Evolutionary conservation across 805 yeast species (phyloP).

Genomic region (Metschnikowia rubicola): DNA sequence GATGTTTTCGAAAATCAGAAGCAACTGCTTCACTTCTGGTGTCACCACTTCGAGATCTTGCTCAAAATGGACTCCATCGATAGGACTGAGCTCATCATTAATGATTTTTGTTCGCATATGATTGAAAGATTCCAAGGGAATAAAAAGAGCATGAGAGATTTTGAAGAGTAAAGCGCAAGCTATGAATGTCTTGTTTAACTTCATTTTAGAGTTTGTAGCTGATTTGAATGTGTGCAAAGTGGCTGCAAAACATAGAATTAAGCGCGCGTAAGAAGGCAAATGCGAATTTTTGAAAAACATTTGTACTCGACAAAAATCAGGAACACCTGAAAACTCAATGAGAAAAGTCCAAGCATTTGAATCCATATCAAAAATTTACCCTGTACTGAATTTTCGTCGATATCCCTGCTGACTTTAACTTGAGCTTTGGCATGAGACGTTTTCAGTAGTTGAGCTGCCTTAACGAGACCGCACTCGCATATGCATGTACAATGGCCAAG

Average conservation of each 20-base stretch:
- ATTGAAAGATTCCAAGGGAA: neutral
- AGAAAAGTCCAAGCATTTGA: too few species aligned
- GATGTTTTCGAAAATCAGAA: constrained; percentile 1
- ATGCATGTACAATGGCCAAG: too few species aligned
- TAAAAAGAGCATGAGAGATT: neutral
- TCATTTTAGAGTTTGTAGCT: neutral
- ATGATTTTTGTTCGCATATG: neutral
- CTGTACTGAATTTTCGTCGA: too few species aligned
- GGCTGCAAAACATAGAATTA: neutral
- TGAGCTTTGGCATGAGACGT: too few species aligned
- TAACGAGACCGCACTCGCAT: too few species aligned
- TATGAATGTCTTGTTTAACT: neutral
- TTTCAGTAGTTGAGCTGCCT: too few species aligned
- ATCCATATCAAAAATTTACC: too few species aligned
- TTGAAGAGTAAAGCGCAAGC: neutral
- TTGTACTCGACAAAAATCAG: neutral
- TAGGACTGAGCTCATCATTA: neutral
- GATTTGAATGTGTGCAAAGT: neutral
- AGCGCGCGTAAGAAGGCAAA: neutral
- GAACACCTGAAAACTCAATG: too few species aligned
- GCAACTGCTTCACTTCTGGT: constrained; percentile 1
- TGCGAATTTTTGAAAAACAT: neutral
- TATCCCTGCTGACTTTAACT: too few species aligned
- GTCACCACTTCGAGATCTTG: neutral
- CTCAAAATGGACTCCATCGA: neutral